Evolutionary conservation across 192 early-diverging fungal species (phyloP), one percentile per base, ranked within the genome.

Genomic region (Thamnidium elegans): DNA sequence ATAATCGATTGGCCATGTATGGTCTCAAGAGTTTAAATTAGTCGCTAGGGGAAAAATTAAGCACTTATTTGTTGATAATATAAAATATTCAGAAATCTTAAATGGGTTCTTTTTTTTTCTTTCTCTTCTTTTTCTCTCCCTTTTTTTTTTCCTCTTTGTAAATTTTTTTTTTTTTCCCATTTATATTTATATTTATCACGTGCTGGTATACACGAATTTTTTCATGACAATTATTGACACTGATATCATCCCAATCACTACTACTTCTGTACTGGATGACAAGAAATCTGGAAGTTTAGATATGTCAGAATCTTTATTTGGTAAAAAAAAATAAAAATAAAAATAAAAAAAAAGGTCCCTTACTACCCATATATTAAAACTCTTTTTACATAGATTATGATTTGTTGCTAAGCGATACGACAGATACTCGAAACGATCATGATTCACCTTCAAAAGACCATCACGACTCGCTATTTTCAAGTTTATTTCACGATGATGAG

Each of bases 221-320:
- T 34, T 30, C 31, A 55, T 55, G 54, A 55, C 54, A 8, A 55
- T 55, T 10, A 32, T 34, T 32, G 54, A 34, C 54, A 17, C 54
- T 34, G 54, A 55, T 32, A 55, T 55, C 31, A 55, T 55, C n/a
- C 34, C 54, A 32, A 32, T 55, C 15, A 17, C 54, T 15, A 8
- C 54, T 8, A 17, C 54, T 15, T 17, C 54, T 8, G 32, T n/a
- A 39, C 4, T 39, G 34, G 54, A 55, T 17, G 54, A 55, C 7
- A 55, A 55, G 15, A 55, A 55, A 34, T 2, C 15, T 32, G 17
- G 31, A 2, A 39, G 32, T 8, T 55, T 55, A 31, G 30, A 55
- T 55, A 32, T 55, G 6, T 55, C 53, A 32, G 53, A 55, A 55
- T 55, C 53, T 55, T 31, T 55, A 32, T 55, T 55, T 55, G 53